Evolutionary conservation across 164 flowering plant species (phyloP), one percentile per base, ranked within the genome.

Genomic region (Liriodendron chinense): DNA sequence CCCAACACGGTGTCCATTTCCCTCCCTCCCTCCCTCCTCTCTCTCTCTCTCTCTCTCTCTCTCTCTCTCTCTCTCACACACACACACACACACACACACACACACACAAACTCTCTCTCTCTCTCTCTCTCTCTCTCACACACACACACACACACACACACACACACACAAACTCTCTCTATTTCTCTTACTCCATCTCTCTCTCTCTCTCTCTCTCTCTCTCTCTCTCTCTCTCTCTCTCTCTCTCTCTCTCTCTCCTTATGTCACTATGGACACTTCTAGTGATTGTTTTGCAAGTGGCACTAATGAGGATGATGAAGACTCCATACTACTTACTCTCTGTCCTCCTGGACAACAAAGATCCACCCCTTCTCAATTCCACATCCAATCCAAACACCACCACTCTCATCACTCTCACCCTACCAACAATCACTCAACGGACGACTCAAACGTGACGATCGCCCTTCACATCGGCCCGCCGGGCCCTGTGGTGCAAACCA

Each of bases 381-480:
- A 26, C 28, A 34, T 26, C 20, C 69, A 34, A 23, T n/a, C 49
- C 6, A 73, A 50, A 21, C 62, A 71, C 16, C 66, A 64, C 25
- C 47, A 16, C 26, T 18, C 10, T 26, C 9, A 16, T 28, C 73
- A 28, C 9, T 22, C 67, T 13, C 49, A 20, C 5, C 25, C 22
- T 7, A 6, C 28, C 13, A 47, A 13, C 18, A 22, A 21, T 18
- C 65, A 59, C 12, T 47, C 8, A 9, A 65, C 68, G 8, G 65
- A 14, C 63, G 75, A 74, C 13, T 72, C 74, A 26, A 78, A 72
- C 73, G 91, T 87, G 21, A 87, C 94, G 2, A 83, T 90, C 26
- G 88, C 91, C 48, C 87, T 90, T 49, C 90, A 84, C 50, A 83
- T 90, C 23, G 91, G 90, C 13, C 86, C 82, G 1, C 83, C 89